phyloP scores from a whole-genome alignment of 805 yeast genomes.

The Ogataea sp. region DNA sequence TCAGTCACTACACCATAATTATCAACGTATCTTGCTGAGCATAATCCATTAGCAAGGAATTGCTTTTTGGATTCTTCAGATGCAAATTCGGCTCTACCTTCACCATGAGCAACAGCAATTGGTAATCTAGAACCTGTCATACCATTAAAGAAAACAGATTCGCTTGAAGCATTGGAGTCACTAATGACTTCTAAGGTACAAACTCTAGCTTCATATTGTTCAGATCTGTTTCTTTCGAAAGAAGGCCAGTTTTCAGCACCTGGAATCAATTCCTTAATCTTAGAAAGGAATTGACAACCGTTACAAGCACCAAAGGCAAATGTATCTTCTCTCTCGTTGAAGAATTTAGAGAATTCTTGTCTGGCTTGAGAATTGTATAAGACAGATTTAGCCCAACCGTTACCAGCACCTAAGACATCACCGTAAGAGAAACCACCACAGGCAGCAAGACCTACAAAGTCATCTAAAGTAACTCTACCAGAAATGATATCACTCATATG shows the following conservation, averaged over 20 bases:
- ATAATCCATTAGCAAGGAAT: conserved; percentile 46
- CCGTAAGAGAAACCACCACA: conserved; percentile 99
- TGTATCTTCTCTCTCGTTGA: conserved; percentile 81
- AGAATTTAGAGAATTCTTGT: conserved; percentile 68
- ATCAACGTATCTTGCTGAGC: conserved; percentile 77
- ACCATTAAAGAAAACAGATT: conserved; percentile 67
- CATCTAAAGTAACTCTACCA: conserved; percentile 64
- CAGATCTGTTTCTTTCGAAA: conserved; percentile 83
- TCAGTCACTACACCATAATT: conserved; percentile 82
- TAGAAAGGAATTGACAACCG: conserved; percentile 94
- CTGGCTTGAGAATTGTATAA: conserved; percentile 74
- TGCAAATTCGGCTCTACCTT: conserved; percentile 80
- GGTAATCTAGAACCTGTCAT: conserved; percentile 95
- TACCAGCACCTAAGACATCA: conserved; percentile 97
- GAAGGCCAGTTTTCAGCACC: conserved; percentile 96
- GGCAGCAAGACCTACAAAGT: conserved; percentile 90
- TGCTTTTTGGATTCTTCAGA: conserved; percentile 32
- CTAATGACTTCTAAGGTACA: conserved; percentile 71
- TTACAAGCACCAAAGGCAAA: conserved; percentile 98
- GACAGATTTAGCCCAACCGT: conserved; percentile 98
- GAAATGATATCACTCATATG: conserved; percentile 89
- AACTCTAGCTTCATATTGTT: conserved; percentile 95
- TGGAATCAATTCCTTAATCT: conserved; percentile 79
- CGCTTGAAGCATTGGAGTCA: conserved; percentile 27
- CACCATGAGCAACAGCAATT: conserved; percentile 98